These are phyloP conservation scores for Phytopythium aichiense DNA, from an alignment of 352 stramenopile genomes.

Conservation along the genomic window DNA sequence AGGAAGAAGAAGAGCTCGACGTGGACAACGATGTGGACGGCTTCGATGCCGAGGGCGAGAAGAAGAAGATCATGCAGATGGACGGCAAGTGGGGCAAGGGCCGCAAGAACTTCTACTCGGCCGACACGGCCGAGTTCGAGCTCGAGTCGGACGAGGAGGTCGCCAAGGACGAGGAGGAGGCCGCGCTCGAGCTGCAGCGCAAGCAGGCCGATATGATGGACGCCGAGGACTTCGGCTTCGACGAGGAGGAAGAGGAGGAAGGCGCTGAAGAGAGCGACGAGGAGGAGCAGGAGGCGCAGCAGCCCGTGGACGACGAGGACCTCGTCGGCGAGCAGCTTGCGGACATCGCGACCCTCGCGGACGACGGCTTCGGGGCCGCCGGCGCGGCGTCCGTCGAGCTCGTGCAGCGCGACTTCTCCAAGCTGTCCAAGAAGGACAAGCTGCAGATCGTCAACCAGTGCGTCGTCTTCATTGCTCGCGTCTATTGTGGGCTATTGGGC, in stretches of 20 bases:
- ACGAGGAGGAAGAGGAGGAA: constrained; percentile 31
- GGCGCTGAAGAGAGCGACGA: constrained; percentile 34
- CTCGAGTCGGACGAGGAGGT: constrained; percentile 75
- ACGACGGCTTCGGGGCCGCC: constrained; percentile 41
- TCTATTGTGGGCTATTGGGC: background rate
- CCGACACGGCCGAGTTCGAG: constrained; percentile 80
- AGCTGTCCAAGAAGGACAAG: constrained; percentile 86
- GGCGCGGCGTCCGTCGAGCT: constrained; percentile 52
- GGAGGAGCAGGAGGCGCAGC: constrained; percentile 19
- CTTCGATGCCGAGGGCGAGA: constrained; percentile 59
- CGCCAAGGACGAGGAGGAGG: constrained; percentile 80
- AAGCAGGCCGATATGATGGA: constrained; percentile 86
- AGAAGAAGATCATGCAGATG: constrained; percentile 72
- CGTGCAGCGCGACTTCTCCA: constrained; percentile 80
- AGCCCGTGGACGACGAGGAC: constrained; percentile 59
- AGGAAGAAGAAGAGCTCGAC: constrained; percentile 25
- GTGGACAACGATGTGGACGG: constrained; percentile 47
- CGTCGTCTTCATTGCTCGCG: constrained; percentile 11
- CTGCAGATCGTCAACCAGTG: constrained; percentile 84
- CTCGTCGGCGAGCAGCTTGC: constrained; percentile 66
- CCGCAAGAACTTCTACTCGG: constrained; percentile 86
- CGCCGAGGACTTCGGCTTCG: constrained; percentile 84
- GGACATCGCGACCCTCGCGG: constrained; percentile 62
- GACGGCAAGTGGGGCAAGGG: constrained; percentile 82
- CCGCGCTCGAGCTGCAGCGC: constrained; percentile 75